Conservation (phyloP, 208 protist species). For the Angomonas ambiguus region DNA sequence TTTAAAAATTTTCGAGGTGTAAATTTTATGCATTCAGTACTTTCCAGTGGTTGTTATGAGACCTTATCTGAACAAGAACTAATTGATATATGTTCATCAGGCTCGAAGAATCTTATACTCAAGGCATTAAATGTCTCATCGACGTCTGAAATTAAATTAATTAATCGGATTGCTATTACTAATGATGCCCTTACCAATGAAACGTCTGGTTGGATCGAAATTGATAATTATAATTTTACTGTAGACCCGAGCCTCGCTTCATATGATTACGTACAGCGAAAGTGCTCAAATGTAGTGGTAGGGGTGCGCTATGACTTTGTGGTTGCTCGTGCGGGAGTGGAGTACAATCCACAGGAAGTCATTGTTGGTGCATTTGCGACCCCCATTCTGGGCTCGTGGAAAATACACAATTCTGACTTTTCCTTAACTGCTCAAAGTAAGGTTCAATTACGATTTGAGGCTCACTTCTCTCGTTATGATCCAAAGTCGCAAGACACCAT, state of each 20-base stretch:
- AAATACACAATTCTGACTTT: constrained; percentile 47
- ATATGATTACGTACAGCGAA: constrained; percentile 39
- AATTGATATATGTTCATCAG: constrained; percentile 33
- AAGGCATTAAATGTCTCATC: constrained; percentile 27
- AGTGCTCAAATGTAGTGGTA: constrained; percentile 49
- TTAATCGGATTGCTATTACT: constrained; percentile 55
- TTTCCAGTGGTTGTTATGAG: constrained; percentile 50
- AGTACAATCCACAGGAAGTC: constrained; percentile 74
- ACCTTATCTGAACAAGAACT: constrained; percentile 39
- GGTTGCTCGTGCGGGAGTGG: constrained; percentile 51
- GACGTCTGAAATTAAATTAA: constrained; percentile 10
- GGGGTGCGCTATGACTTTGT: constrained; percentile 71
- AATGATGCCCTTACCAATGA: constrained; percentile 72
- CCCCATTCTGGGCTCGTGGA: constrained; percentile 41
- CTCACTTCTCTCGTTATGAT: constrained; percentile 44
- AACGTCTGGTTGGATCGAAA: constrained; percentile 62
- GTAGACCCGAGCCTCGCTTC: constrained; percentile 16
- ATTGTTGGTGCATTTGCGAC: constrained; percentile 66
- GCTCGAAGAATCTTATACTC: constrained; percentile 27
- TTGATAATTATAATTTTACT: constrained; percentile 36
- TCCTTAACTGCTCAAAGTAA: constrained; percentile 22
- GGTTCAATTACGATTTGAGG: constrained; percentile 40
- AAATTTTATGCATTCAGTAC: constrained; percentile 51
- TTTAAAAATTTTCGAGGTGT: constrained; percentile 29
- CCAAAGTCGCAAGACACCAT: constrained; percentile 39